Evolutionary conservation across 2,329 filamentous ascomycete genomes (phyloP).

Genomic region (Calonectria leucothoes): DNA sequence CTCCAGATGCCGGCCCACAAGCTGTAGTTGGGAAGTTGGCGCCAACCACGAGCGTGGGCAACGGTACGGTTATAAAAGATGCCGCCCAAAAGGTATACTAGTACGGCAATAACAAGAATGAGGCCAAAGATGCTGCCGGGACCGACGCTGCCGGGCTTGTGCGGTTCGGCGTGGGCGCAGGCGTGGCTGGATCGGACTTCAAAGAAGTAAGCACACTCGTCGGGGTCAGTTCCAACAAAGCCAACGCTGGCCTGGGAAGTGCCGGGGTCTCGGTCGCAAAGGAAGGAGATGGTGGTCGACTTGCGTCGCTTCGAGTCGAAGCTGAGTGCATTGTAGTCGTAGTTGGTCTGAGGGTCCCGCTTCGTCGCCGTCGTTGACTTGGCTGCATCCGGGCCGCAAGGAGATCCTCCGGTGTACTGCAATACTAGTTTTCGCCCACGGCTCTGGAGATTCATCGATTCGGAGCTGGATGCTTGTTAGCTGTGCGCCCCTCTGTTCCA

Average conservation of each 20-base stretch:
- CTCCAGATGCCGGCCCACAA: conserved; percentile 90
- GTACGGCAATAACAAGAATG: conserved; percentile 79
- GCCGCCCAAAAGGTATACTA: conserved; percentile 92
- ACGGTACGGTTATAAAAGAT: conserved; percentile 97
- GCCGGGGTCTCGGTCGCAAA: conserved; percentile 87
- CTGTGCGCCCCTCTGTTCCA: conserved; percentile 7
- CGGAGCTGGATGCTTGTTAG: conserved; percentile 45
- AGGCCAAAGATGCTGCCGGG: conserved; percentile 87
- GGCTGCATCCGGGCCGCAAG: conserved; percentile 65
- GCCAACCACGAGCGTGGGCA: conserved; percentile 93
- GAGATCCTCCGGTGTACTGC: conserved; percentile 82
- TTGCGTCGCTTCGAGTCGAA: conserved; percentile 64
- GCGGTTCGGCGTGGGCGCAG: conserved; percentile 75
- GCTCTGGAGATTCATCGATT: conserved; percentile 64
- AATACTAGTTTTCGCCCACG: conserved; percentile 81
- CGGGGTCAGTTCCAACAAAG: conserved; percentile 85
- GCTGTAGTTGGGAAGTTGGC: conserved; percentile 92
- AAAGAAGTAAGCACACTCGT: conserved; percentile 96
- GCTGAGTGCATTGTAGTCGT: conserved; percentile 41
- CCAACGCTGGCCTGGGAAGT: conserved; percentile 76
- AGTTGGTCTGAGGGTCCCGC: conserved; percentile 42
- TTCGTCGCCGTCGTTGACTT: conserved; percentile 49
- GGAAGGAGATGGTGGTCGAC: conserved; percentile 90
- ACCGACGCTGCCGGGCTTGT: conserved; percentile 78
- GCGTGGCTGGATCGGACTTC: conserved; percentile 88